Percentiles rank a stretch among this genome's conserved stretches.
phyloP scores from a whole-genome alignment of 176 grass and related monocot genomes.

The sorghum (Sorghum bicolor) region DNA sequence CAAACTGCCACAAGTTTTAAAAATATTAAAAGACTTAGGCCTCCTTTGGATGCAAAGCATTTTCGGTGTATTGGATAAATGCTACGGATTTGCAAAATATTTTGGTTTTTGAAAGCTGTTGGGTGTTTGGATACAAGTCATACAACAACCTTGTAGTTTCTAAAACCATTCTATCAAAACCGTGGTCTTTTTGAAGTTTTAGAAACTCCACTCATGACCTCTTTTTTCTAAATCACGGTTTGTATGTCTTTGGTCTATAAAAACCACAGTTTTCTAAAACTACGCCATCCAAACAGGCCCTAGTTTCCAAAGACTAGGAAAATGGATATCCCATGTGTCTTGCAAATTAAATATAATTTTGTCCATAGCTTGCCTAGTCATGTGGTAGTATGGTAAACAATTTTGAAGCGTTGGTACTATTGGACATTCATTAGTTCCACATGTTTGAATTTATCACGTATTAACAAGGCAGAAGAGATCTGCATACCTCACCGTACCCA shows the following conservation, averaged over 20 bases:
- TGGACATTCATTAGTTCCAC: neutral
- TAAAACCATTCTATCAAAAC: neutral
- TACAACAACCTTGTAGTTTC: neutral
- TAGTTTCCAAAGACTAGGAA: neutral
- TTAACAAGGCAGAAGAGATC: constrained; percentile 3
- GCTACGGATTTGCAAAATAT: neutral
- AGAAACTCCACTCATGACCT: neutral
- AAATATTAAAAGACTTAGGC: neutral
- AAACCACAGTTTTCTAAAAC: neutral
- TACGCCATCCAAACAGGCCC: too few species aligned
- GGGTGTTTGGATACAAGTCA: neutral
- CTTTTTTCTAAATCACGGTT: neutral
- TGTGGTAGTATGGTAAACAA: neutral
- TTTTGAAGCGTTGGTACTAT: neutral
- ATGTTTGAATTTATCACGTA: neutral
- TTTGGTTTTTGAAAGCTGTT: neutral
- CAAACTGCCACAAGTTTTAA: neutral
- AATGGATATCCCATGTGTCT: neutral
- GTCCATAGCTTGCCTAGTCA: neutral
- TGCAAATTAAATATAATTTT: neutral
- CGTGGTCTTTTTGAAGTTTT: neutral
- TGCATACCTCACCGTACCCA: constrained; percentile 83
- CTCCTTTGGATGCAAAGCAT: neutral
- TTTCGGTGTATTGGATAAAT: neutral
- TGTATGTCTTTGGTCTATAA: neutral